Evolutionary conservation across 176 grass and related monocot species (phyloP).

Genomic region (Carex cristatella): DNA sequence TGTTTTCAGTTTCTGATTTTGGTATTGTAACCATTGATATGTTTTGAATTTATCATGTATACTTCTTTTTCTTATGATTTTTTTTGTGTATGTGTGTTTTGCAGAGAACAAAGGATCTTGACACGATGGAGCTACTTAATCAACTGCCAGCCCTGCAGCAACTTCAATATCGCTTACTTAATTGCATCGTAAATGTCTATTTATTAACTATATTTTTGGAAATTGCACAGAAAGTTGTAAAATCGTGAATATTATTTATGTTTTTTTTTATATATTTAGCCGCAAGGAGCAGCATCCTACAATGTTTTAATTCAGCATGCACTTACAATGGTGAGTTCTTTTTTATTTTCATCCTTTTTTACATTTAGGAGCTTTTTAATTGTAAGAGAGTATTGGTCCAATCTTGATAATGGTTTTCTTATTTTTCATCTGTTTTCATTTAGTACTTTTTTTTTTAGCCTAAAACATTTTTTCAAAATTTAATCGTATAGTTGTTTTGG

Average conservation of each 20-base stretch:
- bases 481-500: conserved; percentile 32
- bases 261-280: conserved; percentile 38
- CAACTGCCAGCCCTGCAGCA: conserved; percentile 75
- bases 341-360: neutral
- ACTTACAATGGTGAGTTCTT: conserved; percentile 67
- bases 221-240: neutral
- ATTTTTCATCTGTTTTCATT: neutral
- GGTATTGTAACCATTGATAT: neutral
- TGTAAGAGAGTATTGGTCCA: neutral
- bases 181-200: conserved; percentile 63
- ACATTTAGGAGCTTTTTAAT: conserved; percentile 5
- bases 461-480: conserved; percentile 22
- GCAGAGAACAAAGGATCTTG: conserved; percentile 63
- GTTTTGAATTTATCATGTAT: neutral
- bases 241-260: conserved; percentile 11
- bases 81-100: conserved; percentile 10
- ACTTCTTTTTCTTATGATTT: neutral
- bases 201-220: neutral
- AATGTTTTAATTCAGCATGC: conserved; percentile 87
- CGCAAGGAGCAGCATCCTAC: conserved; percentile 75
- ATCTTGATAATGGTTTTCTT: neutral
- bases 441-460: neutral
- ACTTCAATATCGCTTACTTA: conserved; percentile 67
- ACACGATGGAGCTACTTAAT: conserved; percentile 57
- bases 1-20: neutral